Evolutionary conservation across 106 monocot genomes (phyloP).

Genomic region (Amphibolis antarctica): DNA sequence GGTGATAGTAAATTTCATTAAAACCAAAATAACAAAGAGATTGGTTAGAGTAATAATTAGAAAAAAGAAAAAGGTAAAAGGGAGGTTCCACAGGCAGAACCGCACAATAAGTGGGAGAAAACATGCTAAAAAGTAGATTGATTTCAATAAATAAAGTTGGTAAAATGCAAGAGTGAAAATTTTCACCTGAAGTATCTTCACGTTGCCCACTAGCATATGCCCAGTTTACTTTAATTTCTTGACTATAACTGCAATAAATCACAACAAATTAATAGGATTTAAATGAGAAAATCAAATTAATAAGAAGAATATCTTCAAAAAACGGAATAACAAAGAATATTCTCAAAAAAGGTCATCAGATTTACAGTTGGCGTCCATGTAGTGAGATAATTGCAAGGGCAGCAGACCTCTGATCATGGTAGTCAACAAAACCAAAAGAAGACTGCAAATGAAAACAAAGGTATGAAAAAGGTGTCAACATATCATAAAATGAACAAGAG

Average conservation of each 20-base stretch:
- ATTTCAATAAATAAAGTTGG: too few species aligned
- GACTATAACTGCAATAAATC: constrained; percentile 9
- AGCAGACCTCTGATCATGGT: constrained; percentile 18
- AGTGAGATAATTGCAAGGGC: constrained; percentile 13
- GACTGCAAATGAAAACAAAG: constrained; percentile 9
- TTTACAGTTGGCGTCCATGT: constrained; percentile 18
- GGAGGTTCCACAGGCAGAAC: too few species aligned
- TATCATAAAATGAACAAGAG: background rate
- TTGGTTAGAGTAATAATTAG: too few species aligned
- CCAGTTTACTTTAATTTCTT: constrained; percentile 23
- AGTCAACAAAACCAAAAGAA: constrained; percentile 25
- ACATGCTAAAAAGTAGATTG: too few species aligned
- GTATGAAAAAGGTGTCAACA: background rate
- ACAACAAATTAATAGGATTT: too few species aligned
- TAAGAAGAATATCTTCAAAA: background rate
- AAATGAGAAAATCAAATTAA: background rate
- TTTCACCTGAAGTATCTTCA: constrained; percentile 21
- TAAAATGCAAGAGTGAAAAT: background rate
- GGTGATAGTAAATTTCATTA: too few species aligned
- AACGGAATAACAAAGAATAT: background rate
- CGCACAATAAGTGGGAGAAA: too few species aligned
- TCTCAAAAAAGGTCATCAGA: background rate
- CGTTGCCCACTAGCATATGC: constrained; percentile 22
- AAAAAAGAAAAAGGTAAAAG: too few species aligned
- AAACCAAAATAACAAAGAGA: too few species aligned